Base-by-base conservation (phyloP, 441 rosid species). In the Erodium texanum region DNA sequence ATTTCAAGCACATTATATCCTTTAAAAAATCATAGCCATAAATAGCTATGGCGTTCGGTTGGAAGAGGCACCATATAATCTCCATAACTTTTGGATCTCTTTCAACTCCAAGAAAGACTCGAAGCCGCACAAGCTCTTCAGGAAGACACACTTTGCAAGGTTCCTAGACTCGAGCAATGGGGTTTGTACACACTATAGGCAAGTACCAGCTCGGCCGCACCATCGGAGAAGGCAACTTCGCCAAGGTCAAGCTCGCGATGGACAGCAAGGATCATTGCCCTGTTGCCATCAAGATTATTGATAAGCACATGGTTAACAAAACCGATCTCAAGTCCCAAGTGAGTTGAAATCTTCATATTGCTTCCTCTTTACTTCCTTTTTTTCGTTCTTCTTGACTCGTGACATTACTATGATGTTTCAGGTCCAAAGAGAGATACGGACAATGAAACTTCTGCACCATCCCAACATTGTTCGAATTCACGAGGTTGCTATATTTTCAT, bases 191-290 rank as follows among this genome's bases (percentile, higher is more conserved):
- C 75, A 82, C 80, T 61, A 80, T 93, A 11, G 98, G 96, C 0
- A 90, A 84, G 81, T 90, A 90, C 69, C 82, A 80, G 71, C 80
- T 90, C 16, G 79, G 90, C 12, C 76, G 91, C 71, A 86, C 87
- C 4, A 86, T 90, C 24, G 98, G 97, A 41, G 97, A 89, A 73
- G 98, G 97, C 66, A 86, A 80, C 64, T 93, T 93, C 66, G 97
- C 98, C 10, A 93, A 93, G 83, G 98, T 93, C 18, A 93, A 93
- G 83, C 85, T 89, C 10, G 96, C 85, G 9, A 77, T 85, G 24
- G 88, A 93, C 74, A 82, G 82, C 73, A 79, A 83, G 64, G 85
- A 76, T 59, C 82, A 82, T 65, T 78, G 69, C 2, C 50, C 80
- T 15, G 93, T 87, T 15, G 98, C 98, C 11, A 78, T 93, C 82